Evolutionary conservation across 2,329 filamentous ascomycete genomes (phyloP).

Genomic region (Cercospora citrullina): DNA sequence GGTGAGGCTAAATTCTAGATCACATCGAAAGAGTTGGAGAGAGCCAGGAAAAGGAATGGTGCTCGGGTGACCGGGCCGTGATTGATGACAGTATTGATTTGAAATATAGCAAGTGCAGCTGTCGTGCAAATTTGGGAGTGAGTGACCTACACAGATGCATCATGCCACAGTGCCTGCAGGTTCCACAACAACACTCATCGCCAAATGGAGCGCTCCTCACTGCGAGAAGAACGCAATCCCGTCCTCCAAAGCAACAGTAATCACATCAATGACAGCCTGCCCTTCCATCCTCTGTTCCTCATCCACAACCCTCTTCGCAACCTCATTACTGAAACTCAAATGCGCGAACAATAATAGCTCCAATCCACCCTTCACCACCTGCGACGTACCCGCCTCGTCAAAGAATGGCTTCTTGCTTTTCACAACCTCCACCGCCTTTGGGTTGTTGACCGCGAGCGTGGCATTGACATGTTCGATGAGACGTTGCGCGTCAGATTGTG

Average conservation of each 20-base stretch:
- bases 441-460: conserved; percentile 23
- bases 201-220: not conserved
- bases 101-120: not conserved
- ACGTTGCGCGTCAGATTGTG: conserved; percentile 13
- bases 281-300: not conserved
- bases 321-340: conserved; percentile 15
- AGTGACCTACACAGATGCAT: not conserved
- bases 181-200: not conserved
- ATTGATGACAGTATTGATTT: not conserved
- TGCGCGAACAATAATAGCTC: conserved; percentile 13
- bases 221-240: conserved; percentile 6
- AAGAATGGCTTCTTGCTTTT: conserved; percentile 13
- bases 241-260: conserved; percentile 13
- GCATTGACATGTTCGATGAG: conserved; percentile 23
- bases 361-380: conserved; percentile 6
- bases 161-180: not conserved
- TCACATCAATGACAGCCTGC: conserved; percentile 14
- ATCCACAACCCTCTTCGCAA: conserved; percentile 5
- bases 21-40: not conserved
- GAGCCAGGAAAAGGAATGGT: not conserved
- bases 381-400: not conserved
- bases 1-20: conserved; percentile 4
- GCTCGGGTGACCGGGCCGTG: conserved; percentile 6
- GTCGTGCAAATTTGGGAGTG: not conserved
- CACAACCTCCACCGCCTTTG: conserved; percentile 2